Base-by-base conservation (phyloP, 73 alveolate genomes). In the Tetrahymena borealis region DNA sequence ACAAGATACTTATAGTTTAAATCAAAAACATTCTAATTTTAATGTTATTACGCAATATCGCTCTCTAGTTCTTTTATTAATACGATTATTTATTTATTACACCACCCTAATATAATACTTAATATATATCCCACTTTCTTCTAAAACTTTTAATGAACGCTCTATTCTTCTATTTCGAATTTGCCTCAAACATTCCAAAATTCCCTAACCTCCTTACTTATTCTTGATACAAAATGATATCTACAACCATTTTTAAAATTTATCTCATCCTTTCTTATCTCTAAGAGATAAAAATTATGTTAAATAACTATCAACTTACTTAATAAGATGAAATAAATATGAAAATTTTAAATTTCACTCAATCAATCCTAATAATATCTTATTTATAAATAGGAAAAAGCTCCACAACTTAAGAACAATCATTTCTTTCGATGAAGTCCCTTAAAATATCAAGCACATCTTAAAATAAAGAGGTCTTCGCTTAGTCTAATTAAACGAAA, bases 331-430 rank as follows among this genome's bases (percentile, higher is more conserved):
- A n/a, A 60, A 10, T n/a, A 18, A 18, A 60, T 60, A 60, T n/a
- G 85, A 18, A 60, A 60, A 13, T 18, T 18, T 16, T 60, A 0
- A 20, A 60, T 3, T 3, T 60, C 7, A 18, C 0, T 60, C 31
- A 60, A 24, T 60, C 2, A 24, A 60, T 24, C 37, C 20, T 41
- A n/a, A n/a, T 60, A 13, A 42, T 42, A n/a, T 12, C 79, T 10
- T 20, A 24, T 39, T 9, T 39, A n/a, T 24, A 60, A 60, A 60
- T 60, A 60, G 85, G 85, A 60, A 60, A 35, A 60, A 35, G 28
- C 85, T 60, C 85, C 85, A 28, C 33, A 78, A 92, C 5, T 79
- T 92, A 32, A 78, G 78, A 39, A 93, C 90, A 38, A 79, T 93
- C 38, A 90, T 93, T 28, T 79, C 60, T 12, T 78, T 92, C 33